Base-by-base conservation (phyloP, 305 asterid genomes). In the Fraxinus floribunda region DNA sequence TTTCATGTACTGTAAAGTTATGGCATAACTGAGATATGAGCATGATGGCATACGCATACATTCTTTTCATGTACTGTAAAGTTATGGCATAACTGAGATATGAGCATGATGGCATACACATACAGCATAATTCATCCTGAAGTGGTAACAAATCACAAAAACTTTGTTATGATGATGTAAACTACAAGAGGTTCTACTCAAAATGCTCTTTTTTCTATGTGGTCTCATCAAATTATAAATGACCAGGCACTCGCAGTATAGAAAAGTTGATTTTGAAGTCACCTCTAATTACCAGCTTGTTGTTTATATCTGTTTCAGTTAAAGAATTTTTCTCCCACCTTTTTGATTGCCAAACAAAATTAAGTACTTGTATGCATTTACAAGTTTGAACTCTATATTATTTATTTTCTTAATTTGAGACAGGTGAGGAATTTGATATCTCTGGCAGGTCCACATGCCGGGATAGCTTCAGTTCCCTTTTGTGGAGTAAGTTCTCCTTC, bases 381-480 rank as follows among this genome's bases (percentile, higher is more conserved):
- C 76, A 16, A 66, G 64, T 52, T 71, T 5, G 15, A 49, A 35
- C 8, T 36, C 24, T 75, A 35, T 44, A 46, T 78, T 70, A 29
- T 73, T 72, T 46, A 20, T 71, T 73, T 46, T 16, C 72, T 78
- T 41, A 35, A 41, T 77, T 72, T 81, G 75, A 83, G 79, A 82
- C 92, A 97, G 99, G 98, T 97, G 86, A 88, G 85, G 83, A 97
- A 91, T 86, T 84, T 94, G 18, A 89, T 97, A 79, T 97, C 99
- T 70, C 89, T 96, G 82, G 98, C 93, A 38, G 99, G 98, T 55
- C 99, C 99, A 80, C 98, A 94, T 86, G 97, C 98, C 16, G 98
- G 99, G 78, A 90, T 91, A 81, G 95, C 98, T 79, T 90, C 98
- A 75, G 77, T 93, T 84, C 97, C 97, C 41, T 80, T 93, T 4